phyloP scores from a whole-genome alignment of 2,329 filamentous ascomycete genomes.

The Sarocladiaceae sp. region DNA sequence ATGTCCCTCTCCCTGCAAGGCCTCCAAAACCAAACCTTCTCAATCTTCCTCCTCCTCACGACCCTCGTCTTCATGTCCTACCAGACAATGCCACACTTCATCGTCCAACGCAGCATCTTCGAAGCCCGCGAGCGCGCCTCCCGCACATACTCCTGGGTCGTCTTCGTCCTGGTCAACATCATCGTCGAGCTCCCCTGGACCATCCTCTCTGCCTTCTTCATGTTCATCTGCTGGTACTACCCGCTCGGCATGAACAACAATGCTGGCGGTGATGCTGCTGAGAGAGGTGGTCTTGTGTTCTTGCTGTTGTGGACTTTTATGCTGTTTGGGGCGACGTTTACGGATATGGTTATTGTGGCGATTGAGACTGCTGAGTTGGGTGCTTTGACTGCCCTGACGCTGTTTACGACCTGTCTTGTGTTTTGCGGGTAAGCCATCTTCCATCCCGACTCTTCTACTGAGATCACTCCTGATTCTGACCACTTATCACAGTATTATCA shows the following conservation, averaged over 20 bases:
- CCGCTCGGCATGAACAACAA: conserved; percentile 57
- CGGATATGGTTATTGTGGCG: conserved; percentile 57
- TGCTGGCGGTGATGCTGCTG: conserved; percentile 23
- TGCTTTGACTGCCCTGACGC: conserved; percentile 5
- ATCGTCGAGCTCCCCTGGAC: conserved; percentile 66
- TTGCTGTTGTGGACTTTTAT: conserved; percentile 59
- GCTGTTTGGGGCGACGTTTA: conserved; percentile 61
- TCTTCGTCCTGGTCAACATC: conserved; percentile 62
- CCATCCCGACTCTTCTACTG: neutral
- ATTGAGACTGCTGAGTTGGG: conserved; percentile 54
- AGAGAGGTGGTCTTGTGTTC: conserved; percentile 58
- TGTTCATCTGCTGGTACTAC: conserved; percentile 64
- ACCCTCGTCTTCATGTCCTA: conserved; percentile 59
- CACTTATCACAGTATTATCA: conserved; percentile 51
- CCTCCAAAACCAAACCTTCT: conserved; percentile 62
- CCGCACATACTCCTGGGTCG: conserved; percentile 62
- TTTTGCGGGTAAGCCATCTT: conserved; percentile 42
- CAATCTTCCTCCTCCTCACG: conserved; percentile 60
- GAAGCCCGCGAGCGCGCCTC: conserved; percentile 63
- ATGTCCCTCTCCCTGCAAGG: conserved; percentile 54
- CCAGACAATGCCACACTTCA: conserved; percentile 64
- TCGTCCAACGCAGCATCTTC: conserved; percentile 61
- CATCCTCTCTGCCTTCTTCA: conserved; percentile 54
- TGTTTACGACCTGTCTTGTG: conserved; percentile 57
- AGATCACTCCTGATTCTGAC: neutral